Base-by-base conservation (phyloP, 176 grass and related monocot genomes). In the Chrysopogon serrulatus region DNA sequence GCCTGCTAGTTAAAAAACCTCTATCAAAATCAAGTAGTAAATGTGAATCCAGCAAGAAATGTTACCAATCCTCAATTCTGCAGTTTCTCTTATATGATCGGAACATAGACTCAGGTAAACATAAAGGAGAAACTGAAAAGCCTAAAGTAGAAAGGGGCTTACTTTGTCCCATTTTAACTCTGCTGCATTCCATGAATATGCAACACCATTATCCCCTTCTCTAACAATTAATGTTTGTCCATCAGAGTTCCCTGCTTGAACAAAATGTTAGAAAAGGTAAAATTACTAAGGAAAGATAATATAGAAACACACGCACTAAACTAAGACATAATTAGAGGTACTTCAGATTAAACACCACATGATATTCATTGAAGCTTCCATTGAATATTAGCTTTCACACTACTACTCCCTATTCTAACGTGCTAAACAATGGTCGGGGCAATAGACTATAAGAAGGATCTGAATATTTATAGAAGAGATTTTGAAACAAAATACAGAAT, bases 201-300 rank as follows among this genome's bases (percentile, higher is more conserved):
- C 96, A 49, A 99, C 93, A 57, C 96, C 96, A 65, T 99, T 96
- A 56, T 96, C 93, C 5, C 93, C 96, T 92, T 99, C 93, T 90
- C 96, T 87, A 67, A 99, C 81, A 81, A 99, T 85, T 56, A 96
- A 77, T 27, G 93, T 99, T 68, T 96, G 96, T 23, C 96, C 93
- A 72, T 96, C 85, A 0, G 79, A 92, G 35, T 88, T 92, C 33
- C 96, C 96, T 99, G 87, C 48, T 78, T 75, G 78, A 82, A 60
- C 42, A 74, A 78, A 68, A 80, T 21, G 31, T 61, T 70, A 84
- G 12, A 70, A 53, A 64, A 74, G n/a, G 60, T 81, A 27, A 53
- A 31, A n/a, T 3, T 28, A 49, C 23, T 49, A 62, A 40, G 37
- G 62, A 74, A 68, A 81, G 5, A 71, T 39, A 17, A 33, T 30